Percentiles rank a stretch among this genome's conserved stretches.
Conservation (phyloP, 2,329 filamentous ascomycete genomes). For the Paradendryphiella salina region DNA sequence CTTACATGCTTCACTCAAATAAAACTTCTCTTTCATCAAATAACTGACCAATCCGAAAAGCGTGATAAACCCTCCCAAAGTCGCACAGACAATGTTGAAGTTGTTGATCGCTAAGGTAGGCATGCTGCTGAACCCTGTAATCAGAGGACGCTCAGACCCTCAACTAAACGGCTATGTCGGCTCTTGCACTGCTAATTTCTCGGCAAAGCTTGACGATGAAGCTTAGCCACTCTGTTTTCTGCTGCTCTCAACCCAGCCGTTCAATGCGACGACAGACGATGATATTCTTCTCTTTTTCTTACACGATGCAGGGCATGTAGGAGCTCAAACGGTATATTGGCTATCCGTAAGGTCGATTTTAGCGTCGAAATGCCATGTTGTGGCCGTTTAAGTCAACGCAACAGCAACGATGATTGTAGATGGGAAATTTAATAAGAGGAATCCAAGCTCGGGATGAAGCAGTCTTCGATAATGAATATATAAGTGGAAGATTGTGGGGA, state of each 20-base stretch:
- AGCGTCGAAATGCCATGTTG: neutral
- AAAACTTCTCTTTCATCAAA: slow-evolving; percentile 85
- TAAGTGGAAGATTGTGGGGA: slow-evolving; percentile 1
- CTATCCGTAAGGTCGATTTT: neutral
- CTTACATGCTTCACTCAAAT: slow-evolving; percentile 86
- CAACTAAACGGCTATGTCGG: slow-evolving; percentile 1
- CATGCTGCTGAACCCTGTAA: slow-evolving; percentile 48
- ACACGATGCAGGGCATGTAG: neutral
- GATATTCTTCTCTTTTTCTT: neutral
- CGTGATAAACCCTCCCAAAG: slow-evolving; percentile 84
- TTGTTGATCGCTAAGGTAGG: slow-evolving; percentile 67
- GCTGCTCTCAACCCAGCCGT: neutral
- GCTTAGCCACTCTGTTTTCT: slow-evolving; percentile 1
- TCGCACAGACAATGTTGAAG: slow-evolving; percentile 82
- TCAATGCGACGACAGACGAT: neutral
- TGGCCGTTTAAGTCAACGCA: slow-evolving; percentile 1
- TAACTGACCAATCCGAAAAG: slow-evolving; percentile 91
- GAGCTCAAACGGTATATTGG: neutral
- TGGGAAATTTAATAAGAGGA: neutral
- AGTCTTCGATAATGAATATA: neutral
- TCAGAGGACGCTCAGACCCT: neutral
- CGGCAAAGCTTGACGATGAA: slow-evolving; percentile 13
- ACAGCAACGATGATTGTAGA: neutral
- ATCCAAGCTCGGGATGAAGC: neutral
- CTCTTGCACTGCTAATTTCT: slow-evolving; percentile 6